A percentile compares a stretch with the other conserved stretches of the same genome.
These are phyloP conservation scores for Pleurotus sapidus DNA, from an alignment of 768 basidiomycete genomes.

Conservation along the genomic window DNA sequence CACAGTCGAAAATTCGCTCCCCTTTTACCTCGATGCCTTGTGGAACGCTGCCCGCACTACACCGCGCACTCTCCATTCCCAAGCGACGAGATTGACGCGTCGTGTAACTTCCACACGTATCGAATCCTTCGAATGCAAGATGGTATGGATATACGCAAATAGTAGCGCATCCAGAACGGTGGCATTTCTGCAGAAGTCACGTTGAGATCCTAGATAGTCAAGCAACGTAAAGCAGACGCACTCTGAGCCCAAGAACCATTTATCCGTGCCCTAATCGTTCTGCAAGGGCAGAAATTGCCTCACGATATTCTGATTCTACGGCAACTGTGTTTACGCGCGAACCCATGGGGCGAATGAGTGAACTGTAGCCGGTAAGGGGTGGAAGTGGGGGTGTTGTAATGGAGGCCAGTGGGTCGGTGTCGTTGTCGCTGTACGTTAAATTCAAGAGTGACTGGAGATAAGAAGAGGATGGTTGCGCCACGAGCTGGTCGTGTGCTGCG, in stretches of 20 bases:
- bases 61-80: slow-evolving; percentile 69
- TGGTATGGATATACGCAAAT: slow-evolving; percentile 77
- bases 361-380: slow-evolving; percentile 66
- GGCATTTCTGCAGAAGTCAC: slow-evolving; percentile 46
- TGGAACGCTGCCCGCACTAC: slow-evolving; percentile 54
- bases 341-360: slow-evolving; percentile 60
- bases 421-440: slow-evolving; percentile 25
- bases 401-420: slow-evolving; percentile 36
- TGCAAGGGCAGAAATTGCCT: slow-evolving; percentile 71
- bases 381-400: slow-evolving; percentile 65
- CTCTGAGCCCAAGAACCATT: slow-evolving; percentile 81
- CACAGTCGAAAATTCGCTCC: no score
- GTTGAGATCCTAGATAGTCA: background rate
- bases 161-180: slow-evolving; percentile 80
- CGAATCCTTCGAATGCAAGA: slow-evolving; percentile 44
- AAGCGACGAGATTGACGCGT: slow-evolving; percentile 74
- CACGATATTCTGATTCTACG: slow-evolving; percentile 58
- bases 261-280: slow-evolving; percentile 73
- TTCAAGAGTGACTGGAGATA: slow-evolving; percentile 41
- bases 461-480: slow-evolving; percentile 44
- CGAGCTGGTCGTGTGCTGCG: slow-evolving; percentile 31
- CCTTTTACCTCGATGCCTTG: background rate
- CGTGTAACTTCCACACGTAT: slow-evolving; percentile 65
- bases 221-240: slow-evolving; percentile 22
- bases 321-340: slow-evolving; percentile 47